Evolutionary conservation across 495 filamentous ascomycete species (phyloP), one percentile per base, ranked within the genome.

Genomic region (Talaromyces thailandensis): DNA sequence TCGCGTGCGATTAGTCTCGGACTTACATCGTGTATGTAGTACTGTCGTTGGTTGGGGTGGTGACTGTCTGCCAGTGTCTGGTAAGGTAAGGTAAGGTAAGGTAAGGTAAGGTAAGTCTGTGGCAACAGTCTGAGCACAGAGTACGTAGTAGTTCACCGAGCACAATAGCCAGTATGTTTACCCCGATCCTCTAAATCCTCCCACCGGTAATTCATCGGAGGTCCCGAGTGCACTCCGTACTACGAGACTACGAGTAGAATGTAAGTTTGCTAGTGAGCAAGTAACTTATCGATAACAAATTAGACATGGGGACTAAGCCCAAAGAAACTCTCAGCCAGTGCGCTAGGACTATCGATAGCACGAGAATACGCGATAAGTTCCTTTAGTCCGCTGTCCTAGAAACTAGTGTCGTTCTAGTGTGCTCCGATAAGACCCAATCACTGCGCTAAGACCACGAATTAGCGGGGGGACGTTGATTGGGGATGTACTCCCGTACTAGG

Each of bases 1-100:
- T 61, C 59, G 59, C 59, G 59, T 61, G 59, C 43, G 4, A 9
- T 23, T 43, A 61, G 45, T 48, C 37, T 64, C 45, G 43, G 43
- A 21, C 18, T 16, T n/a, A n/a, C n/a, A n/a, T n/a, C n/a, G n/a
- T n/a, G n/a, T n/a, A n/a, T n/a, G n/a, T n/a, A n/a, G n/a, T n/a
- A n/a, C n/a, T n/a, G 28, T 29, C 28, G 28, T 3, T 29, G 28
- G 28, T 29, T 29, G 28, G 28, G 28, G 28, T 12, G 32, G 32
- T 35, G 32, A 31, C 2, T 31, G 5, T 4, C 29, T 31, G 29
- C 8, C 8, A 6, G 35, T 40, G 6, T 40, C 11, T 40, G 35
- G 11, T 40, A 14, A 16, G 11, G 6, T 18, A 12, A 4, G 35
- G 11, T 40, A 14, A 16, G 11, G 6, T 18, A 12, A 4, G n/a